Evolutionary conservation across 371 early-diverging fungal genomes (phyloP), one percentile per base, ranked within the genome.

Genomic region (Phascolomyces articulosus): DNA sequence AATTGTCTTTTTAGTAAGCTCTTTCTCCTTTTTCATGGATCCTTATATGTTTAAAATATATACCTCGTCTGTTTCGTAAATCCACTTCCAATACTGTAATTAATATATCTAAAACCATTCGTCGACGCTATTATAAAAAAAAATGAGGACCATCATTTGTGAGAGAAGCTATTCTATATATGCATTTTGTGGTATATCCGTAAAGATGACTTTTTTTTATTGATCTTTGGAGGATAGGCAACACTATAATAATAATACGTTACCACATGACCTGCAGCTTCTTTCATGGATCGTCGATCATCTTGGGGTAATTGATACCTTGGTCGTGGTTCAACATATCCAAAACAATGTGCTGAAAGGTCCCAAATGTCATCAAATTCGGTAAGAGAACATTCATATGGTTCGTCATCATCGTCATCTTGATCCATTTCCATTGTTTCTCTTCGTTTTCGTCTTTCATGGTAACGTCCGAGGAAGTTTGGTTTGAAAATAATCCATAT

Each of bases 321-420:
- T 61, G 15, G 20, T 60, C 44, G 58, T 38, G 58, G 24, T 49
- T 58, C 58, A n/a, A 26, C 38, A 27, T 47, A 40, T 18, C 40
- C 38, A 29, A 65, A 40, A 27, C 66, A 65, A n/a, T 26, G 8
- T 15, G 40, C 51, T 23, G 54, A 53, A 7, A 70, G 58, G 40
- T 70, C 56, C 66, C 66, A 65, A 7, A 70, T 27, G 40, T 70
- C 66, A 26, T 65, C 66, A 59, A 70, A 70, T 23, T 63, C 60
- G 18, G 55, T 21, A 28, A 70, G 44, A 4, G 56, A 53, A 20
- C 60, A 55, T 7, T 63, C 60, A 16, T 67, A 62, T 2, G 44
- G 58, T 16, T 60, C 59, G 13, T 69, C 65, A 31, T 59, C 54
- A 4, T 70, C 70, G 9, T 65, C 63, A 21, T 63, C 63, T 21